phyloP scores from a whole-genome alignment of 2,329 filamentous ascomycete genomes.

The Ceratocystis albifundus region DNA sequence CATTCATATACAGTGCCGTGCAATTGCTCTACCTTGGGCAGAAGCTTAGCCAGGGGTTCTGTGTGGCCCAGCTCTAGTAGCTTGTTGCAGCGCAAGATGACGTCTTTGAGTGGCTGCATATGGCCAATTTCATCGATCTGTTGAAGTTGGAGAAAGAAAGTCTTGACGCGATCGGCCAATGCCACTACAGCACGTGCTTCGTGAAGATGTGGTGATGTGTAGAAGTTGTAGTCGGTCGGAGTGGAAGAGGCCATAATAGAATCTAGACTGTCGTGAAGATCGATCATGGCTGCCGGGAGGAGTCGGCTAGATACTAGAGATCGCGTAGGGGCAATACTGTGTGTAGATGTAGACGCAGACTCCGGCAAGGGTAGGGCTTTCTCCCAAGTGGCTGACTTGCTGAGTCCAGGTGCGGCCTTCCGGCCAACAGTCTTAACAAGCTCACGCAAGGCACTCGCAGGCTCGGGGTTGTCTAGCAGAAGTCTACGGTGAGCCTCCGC shows the following conservation, averaged over 20 bases:
- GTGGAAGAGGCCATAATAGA: constrained; percentile 31
- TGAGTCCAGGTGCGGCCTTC: constrained; percentile 29
- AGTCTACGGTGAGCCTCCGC: constrained; percentile 48
- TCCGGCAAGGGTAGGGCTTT: constrained; percentile 23
- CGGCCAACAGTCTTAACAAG: constrained; percentile 37
- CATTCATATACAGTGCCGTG: constrained; percentile 82
- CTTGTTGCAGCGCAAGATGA: constrained; percentile 61
- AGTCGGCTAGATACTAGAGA: constrained; percentile 35
- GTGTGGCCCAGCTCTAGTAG: constrained; percentile 63
- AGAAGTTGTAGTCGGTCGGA: constrained; percentile 66
- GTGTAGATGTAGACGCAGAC: constrained; percentile 14
- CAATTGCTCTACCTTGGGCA: constrained; percentile 78
- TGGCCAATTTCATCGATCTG: constrained; percentile 53
- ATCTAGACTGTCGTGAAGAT: constrained; percentile 50
- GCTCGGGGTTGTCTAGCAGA: constrained; percentile 36
- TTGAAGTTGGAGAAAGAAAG: constrained; percentile 62
- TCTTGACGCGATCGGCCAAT: constrained; percentile 56
- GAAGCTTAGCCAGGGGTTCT: constrained; percentile 74
- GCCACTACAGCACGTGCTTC: constrained; percentile 64
- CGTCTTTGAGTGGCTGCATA: constrained; percentile 68
- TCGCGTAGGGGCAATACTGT: constrained; percentile 30
- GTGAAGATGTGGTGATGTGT: constrained; percentile 63
- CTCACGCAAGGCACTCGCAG: constrained; percentile 35
- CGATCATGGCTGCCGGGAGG: constrained; percentile 54
- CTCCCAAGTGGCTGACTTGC: constrained; percentile 25